Percentiles rank a stretch among this genome's conserved stretches.
Conservation (phyloP, 805 yeast genomes). For the Wickerhamomyces canadensis region DNA sequence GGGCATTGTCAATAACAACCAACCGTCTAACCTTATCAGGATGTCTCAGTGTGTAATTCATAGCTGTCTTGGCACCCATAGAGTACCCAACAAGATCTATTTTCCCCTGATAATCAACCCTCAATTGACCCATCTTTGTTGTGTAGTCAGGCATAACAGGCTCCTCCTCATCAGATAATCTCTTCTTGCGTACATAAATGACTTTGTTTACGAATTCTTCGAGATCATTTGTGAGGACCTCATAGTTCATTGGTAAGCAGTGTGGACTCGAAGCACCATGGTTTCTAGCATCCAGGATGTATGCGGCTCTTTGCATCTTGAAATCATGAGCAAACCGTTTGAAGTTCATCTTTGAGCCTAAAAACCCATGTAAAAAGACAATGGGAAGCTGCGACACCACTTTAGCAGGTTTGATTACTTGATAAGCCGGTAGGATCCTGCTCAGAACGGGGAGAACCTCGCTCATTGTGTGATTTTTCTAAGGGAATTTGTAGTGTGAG, state of each 20-base stretch:
- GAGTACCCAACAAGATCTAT: constrained; percentile 40
- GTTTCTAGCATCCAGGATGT: constrained; percentile 42
- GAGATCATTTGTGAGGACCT: constrained; percentile 37
- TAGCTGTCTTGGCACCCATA: constrained; percentile 48
- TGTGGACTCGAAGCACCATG: constrained; percentile 40
- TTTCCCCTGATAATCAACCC: constrained; percentile 21
- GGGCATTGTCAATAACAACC: constrained; percentile 44
- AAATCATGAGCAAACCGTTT: constrained; percentile 32
- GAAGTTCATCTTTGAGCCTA: constrained; percentile 40
- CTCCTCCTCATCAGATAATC: too few relatives aligned
- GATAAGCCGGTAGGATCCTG: too few relatives aligned
- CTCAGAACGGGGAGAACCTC: too few relatives aligned
- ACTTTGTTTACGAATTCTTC: constrained; percentile 26
- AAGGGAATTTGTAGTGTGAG: too few relatives aligned
- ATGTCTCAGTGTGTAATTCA: constrained; percentile 34
- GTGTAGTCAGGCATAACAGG: too few relatives aligned
- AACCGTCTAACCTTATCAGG: constrained; percentile 34
- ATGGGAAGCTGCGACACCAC: constrained; percentile 22
- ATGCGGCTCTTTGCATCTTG: constrained; percentile 27
- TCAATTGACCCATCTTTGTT: too few relatives aligned
- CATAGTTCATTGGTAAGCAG: constrained; percentile 37
- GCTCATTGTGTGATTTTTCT: too few relatives aligned
- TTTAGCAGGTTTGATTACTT: too few relatives aligned
- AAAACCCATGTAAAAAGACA: constrained; percentile 42
- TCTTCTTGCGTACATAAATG: not conserved